Percentiles rank a stretch among this genome's conserved stretches.
These are phyloP conservation scores for Quercus engelmannii DNA, from an alignment of 306 rosid species.

Conservation along the genomic window DNA sequence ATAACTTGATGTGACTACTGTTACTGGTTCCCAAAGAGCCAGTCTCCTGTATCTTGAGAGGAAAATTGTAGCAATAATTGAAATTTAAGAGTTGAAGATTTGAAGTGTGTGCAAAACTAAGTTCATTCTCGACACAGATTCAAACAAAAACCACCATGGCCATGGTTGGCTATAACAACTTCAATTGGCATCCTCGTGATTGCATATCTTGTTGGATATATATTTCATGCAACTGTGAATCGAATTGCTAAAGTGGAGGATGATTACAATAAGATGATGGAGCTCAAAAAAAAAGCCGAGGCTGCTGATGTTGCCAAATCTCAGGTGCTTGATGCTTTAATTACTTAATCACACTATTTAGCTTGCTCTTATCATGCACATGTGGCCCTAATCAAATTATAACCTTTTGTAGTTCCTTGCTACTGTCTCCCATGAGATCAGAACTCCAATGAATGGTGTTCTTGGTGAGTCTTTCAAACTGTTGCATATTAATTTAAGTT, in stretches of 20 bases:
- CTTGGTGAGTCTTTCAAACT: constrained; percentile 59
- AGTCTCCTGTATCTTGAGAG: neutral
- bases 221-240: constrained; percentile 78
- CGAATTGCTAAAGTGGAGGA: constrained; percentile 90
- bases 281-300: constrained; percentile 84
- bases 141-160: constrained; percentile 90
- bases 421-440: constrained; percentile 96
- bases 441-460: constrained; percentile 99
- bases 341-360: neutral
- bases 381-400: constrained; percentile 24
- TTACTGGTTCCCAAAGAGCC: neutral
- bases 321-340: constrained; percentile 51
- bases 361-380: constrained; percentile 7
- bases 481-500: neutral
- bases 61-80: neutral
- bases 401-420: constrained; percentile 79
- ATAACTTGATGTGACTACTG: neutral
- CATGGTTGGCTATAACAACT: constrained; percentile 71
- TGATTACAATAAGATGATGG: constrained; percentile 64
- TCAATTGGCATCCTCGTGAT: constrained; percentile 75
- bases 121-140: constrained; percentile 56
- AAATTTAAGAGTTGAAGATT: constrained; percentile 10
- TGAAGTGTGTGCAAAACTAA: constrained; percentile 18
- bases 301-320: constrained; percentile 97
- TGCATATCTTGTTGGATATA: constrained; percentile 77